Percentiles rank a stretch among this genome's conserved stretches.
phyloP scores from a whole-genome alignment of 1,284 basidiomycete species.

The Trametes pubescens region DNA sequence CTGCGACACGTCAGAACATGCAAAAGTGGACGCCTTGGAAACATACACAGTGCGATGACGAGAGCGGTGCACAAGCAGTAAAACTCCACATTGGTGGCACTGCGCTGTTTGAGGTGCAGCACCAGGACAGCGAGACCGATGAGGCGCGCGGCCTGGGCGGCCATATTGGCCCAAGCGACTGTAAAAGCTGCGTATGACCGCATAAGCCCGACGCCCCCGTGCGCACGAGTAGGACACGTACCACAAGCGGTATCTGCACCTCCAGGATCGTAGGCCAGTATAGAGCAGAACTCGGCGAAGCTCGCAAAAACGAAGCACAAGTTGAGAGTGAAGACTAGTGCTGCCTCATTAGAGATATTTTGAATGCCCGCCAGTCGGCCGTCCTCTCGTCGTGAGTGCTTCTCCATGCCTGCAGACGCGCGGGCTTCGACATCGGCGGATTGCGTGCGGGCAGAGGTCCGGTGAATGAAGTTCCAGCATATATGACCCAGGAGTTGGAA shows the following conservation, averaged over 20 bases:
- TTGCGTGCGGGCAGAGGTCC: conserved; percentile 3
- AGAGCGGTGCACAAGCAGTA: conserved; percentile 47
- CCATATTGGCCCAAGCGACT: conserved; percentile 57
- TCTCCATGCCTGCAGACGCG: conserved; percentile 14
- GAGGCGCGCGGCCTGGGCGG: conserved; percentile 52
- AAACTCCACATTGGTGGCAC: conserved; percentile 47
- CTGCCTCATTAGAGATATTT: conserved; percentile 32
- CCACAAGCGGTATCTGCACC: conserved; percentile 49
- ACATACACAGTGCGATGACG: conserved; percentile 51
- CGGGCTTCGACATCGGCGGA: conserved; percentile 25
- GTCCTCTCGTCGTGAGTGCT: neutral
- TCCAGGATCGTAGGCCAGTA: conserved; percentile 46
- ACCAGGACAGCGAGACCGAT: conserved; percentile 54
- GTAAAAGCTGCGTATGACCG: conserved; percentile 52
- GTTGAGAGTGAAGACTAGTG: conserved; percentile 51
- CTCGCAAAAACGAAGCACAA: conserved; percentile 55
- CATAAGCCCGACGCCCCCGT: neutral
- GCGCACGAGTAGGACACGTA: conserved; percentile 35
- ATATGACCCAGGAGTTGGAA: conserved; percentile 33
- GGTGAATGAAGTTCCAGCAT: conserved; percentile 19
- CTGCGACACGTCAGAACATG: conserved; percentile 39
- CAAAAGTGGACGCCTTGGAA: neutral
- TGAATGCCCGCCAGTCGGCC: conserved; percentile 5
- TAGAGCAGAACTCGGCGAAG: conserved; percentile 52
- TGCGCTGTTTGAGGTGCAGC: conserved; percentile 48